Percentiles rank a stretch among this genome's conserved stretches.
phyloP scores from a whole-genome alignment of 1,139 yeast genomes.

The Lodderomyces metapsilosis region DNA sequence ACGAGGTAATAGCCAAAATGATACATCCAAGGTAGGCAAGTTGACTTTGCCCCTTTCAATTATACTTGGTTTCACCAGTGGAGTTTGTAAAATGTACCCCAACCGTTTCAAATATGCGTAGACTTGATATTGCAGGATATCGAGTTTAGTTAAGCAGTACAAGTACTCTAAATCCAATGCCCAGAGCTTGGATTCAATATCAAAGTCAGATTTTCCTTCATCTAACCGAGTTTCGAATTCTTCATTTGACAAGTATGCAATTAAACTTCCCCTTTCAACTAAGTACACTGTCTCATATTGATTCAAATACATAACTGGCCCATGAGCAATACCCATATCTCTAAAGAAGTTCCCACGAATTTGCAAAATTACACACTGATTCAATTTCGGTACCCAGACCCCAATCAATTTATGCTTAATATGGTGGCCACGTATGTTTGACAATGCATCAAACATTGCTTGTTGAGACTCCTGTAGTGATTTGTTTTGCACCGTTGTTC shows the following conservation, averaged over 20 bases:
- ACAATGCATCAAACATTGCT: constrained; percentile 73
- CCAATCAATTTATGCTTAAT: constrained; percentile 46
- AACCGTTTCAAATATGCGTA: constrained; percentile 74
- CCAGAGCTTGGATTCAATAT: constrained; percentile 21
- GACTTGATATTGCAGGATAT: constrained; percentile 60
- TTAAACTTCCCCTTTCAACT: constrained; percentile 78
- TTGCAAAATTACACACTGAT: constrained; percentile 48
- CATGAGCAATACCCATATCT: constrained; percentile 56
- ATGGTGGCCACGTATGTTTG: constrained; percentile 58
- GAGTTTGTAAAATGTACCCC: constrained; percentile 62
- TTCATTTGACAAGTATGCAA: constrained; percentile 43
- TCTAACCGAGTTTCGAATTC: constrained; percentile 17
- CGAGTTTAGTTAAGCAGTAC: constrained; percentile 50
- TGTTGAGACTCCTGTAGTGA: constrained; percentile 55
- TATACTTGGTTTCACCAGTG: constrained; percentile 9
- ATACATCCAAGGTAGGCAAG: not conserved
- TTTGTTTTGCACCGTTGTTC: constrained; percentile 57
- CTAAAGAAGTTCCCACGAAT: constrained; percentile 75
- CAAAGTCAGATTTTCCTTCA: constrained; percentile 22
- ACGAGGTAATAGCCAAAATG: constrained; percentile 10
- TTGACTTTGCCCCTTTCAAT: not conserved
- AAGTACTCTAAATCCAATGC: constrained; percentile 65
- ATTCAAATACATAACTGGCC: constrained; percentile 39
- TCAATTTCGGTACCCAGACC: constrained; percentile 44
- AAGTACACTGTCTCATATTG: constrained; percentile 75